A percentile compares a stretch with the other conserved stretches of the same genome.
Conservation (phyloP, 2,329 filamentous ascomycete species). For the Xylaria hypoxylon region DNA sequence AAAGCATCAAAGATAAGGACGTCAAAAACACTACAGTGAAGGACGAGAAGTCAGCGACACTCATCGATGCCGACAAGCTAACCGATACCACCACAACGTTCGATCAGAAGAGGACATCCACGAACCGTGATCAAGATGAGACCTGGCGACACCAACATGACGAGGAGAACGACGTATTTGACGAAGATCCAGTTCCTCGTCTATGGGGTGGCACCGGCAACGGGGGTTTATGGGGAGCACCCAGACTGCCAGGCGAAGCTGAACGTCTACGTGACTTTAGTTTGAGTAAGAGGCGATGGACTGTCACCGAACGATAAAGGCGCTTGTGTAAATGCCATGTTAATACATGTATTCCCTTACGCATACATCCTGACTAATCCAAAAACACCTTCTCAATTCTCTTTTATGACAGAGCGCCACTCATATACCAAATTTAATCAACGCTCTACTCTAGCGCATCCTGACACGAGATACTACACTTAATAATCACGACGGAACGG, state of each 20-base stretch:
- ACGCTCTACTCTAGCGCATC: too few relatives aligned
- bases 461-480: too few relatives aligned
- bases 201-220: conserved; percentile 46
- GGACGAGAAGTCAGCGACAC: conserved; percentile 16
- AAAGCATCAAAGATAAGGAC: conserved; percentile 42
- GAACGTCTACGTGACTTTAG: conserved; percentile 48
- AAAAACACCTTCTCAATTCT: not conserved
- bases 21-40: conserved; percentile 41
- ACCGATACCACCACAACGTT: not conserved
- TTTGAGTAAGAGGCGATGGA: conserved; percentile 48
- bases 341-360: not conserved
- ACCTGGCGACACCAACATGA: conserved; percentile 36
- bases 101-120: not conserved
- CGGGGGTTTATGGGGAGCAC: conserved; percentile 47
- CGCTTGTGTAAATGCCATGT: not conserved
- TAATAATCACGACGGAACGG: too few relatives aligned
- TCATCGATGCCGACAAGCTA: not conserved
- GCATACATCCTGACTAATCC: not conserved
- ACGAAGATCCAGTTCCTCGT: conserved; percentile 39
- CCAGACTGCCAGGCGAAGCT: conserved; percentile 47
- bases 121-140: not conserved
- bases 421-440: not conserved
- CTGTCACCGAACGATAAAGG: conserved; percentile 47
- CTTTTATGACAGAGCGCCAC: not conserved
- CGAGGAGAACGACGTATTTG: conserved; percentile 48